Base-by-base conservation (phyloP, 306 rosid species). In the Vigna radiata region DNA sequence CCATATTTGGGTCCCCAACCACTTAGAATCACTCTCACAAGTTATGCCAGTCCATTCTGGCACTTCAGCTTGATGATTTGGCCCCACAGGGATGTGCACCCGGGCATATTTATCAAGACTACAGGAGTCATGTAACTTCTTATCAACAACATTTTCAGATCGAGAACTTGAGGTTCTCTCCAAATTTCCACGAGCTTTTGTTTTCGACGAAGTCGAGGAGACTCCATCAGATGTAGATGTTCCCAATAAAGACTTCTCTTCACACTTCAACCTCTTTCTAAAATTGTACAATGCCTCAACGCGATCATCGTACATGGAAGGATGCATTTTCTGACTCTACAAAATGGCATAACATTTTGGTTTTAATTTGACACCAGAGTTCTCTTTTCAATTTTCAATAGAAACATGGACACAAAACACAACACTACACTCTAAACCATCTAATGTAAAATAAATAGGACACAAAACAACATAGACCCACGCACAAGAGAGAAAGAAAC, bases 1-100 rank as follows among this genome's bases (percentile, higher is more conserved):
- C 99, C 98, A 96, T 87, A 79, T 74, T 82, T 7, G 73, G 70
- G 86, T 85, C 52, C 99, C 98, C 81, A 91, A 68, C 97, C 96
- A 96, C 89, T 88, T 92, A 5, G 83, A 50, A 75, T 91, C 91
- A 66, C 94, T 89, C 76, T 88, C 89, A 65, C 56, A 81, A 29
- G 79, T 39, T 39, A 61, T 54, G 64, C 81, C 87, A 47, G 81
- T 86, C 99, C 99, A 96, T 48, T 86, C 88, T 9, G 90, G 91
- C 54, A 96, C 81, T 37, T 83, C 53, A 68, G 91, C 94, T 88
- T 96, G 96, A 85, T 74, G 90, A 19, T 18, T 62, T 50, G 86
- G 82, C 33, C 97, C 97, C 10, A 85, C 8, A 62, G 86, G 89
- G 58, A 90, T 68, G 31, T 56, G 75, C 74, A 83, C 85, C 8